Conservation (phyloP, 495 filamentous ascomycete species). For the Aspergillus saccharolyticus region DNA sequence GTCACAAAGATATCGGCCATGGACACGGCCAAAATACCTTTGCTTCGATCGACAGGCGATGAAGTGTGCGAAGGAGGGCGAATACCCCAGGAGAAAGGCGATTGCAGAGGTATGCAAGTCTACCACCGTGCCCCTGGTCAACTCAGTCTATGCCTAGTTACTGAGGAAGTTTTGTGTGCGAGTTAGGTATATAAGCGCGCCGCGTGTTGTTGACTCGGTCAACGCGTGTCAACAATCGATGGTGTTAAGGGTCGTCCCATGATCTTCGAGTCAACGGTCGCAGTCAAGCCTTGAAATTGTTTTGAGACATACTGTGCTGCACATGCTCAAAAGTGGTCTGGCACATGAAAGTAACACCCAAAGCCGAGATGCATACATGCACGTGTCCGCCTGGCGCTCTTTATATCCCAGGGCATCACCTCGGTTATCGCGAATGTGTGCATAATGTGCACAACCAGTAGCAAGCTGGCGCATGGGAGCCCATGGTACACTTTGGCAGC, state of each 20-base stretch:
- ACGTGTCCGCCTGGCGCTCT: background rate
- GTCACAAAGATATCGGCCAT: background rate
- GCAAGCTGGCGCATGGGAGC: too few species aligned
- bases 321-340: background rate
- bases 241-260: too few species aligned
- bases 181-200: background rate
- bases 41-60: background rate
- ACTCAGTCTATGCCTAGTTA: background rate
- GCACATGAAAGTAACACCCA: background rate
- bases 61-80: background rate
- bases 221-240: background rate
- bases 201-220: background rate
- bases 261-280: background rate
- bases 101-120: background rate
- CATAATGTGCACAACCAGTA: too few species aligned
- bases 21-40: background rate
- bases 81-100: background rate
- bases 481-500: too few species aligned
- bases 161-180: background rate
- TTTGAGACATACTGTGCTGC: background rate
- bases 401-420: background rate
- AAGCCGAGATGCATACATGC: background rate
- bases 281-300: background rate
- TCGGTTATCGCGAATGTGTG: too few species aligned
- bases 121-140: background rate